phyloP scores from a whole-genome alignment of 2,329 filamentous ascomycete genomes.

The Paecilomyces variotii region DNA sequence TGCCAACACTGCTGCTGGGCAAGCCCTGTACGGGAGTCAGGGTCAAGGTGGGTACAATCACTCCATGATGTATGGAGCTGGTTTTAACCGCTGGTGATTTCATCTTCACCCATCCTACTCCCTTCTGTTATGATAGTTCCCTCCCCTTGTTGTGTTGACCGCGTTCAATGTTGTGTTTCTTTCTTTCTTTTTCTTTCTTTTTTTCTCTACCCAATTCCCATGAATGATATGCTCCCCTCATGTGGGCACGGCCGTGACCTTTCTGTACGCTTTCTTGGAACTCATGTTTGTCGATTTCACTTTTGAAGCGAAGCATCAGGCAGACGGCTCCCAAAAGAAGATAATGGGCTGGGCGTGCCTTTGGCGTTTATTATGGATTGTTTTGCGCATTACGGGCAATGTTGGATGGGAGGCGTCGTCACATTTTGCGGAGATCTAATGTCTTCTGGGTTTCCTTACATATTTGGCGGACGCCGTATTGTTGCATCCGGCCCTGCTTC shows the following conservation, averaged over 20 bases:
- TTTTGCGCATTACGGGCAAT: constrained; percentile 13
- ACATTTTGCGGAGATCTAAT: constrained; percentile 27
- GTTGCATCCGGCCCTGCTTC: constrained; percentile 31
- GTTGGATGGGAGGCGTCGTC: constrained; percentile 23
- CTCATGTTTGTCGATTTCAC: constrained; percentile 14
- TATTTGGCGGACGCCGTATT: constrained; percentile 22
- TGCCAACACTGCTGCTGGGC: constrained; percentile 63
- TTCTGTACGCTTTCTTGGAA: constrained; percentile 14
- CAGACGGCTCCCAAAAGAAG: constrained; percentile 21
- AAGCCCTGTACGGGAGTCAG: constrained; percentile 84
- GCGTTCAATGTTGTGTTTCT: constrained; percentile 13
- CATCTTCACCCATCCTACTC: constrained; percentile 13
- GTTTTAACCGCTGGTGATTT: constrained; percentile 60
- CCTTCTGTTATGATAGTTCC: constrained; percentile 10
- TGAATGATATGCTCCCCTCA: constrained; percentile 21
- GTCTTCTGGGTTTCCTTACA: constrained; percentile 18
- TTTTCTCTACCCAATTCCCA: constrained; percentile 11
- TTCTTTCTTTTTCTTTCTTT: constrained; percentile 11
- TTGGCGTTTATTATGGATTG: constrained; percentile 28
- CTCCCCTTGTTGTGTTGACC: constrained; percentile 15
- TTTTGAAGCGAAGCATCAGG: constrained; percentile 25
- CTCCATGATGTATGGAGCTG: constrained; percentile 69
- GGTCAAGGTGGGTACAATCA: constrained; percentile 85
- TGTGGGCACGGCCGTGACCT: constrained; percentile 17
- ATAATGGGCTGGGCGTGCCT: constrained; percentile 24